Conservation (phyloP, 225 moss, liverwort and hornwort genomes). For the Ulota crispa region DNA sequence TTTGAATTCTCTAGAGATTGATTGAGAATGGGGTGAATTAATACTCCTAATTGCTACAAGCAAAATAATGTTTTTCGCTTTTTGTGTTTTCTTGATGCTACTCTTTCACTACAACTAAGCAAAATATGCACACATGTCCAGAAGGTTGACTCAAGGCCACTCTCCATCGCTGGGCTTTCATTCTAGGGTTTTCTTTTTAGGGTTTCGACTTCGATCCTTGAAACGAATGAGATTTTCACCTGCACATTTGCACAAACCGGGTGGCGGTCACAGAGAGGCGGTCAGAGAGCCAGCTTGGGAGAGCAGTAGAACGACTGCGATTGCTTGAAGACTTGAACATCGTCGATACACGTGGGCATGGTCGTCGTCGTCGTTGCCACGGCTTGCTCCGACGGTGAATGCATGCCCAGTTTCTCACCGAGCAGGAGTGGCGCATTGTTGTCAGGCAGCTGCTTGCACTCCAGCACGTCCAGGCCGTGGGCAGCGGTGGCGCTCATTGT, state of each 20-base stretch:
- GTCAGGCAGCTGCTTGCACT: conserved; percentile 30
- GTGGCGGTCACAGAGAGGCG: background rate
- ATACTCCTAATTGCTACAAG: conserved; percentile 7
- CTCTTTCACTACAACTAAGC: background rate
- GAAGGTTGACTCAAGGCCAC: background rate
- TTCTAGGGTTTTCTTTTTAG: too few species aligned
- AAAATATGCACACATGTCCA: conserved; percentile 14
- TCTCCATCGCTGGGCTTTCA: background rate
- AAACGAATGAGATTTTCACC: conserved; percentile 44
- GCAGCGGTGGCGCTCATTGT: background rate
- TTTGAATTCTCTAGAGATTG: too few species aligned
- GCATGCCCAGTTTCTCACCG: conserved; percentile 20
- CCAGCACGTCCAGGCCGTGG: conserved; percentile 9
- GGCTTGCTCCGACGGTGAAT: background rate
- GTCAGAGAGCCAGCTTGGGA: conserved; percentile 46
- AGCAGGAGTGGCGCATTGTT: background rate
- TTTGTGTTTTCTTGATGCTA: background rate
- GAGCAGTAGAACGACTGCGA: conserved; percentile 76
- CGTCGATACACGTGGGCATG: conserved; percentile 51
- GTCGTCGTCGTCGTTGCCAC: conserved; percentile 24
- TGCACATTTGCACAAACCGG: background rate
- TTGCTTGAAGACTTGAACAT: conserved; percentile 70
- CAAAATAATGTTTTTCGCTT: background rate
- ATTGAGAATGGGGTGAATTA: too few species aligned
- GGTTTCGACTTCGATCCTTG: background rate